A percentile compares a stretch with the other conserved stretches of the same genome.
Evolutionary conservation across 495 filamentous ascomycete genomes (phyloP).

Genomic region (Penicillium angulare): DNA sequence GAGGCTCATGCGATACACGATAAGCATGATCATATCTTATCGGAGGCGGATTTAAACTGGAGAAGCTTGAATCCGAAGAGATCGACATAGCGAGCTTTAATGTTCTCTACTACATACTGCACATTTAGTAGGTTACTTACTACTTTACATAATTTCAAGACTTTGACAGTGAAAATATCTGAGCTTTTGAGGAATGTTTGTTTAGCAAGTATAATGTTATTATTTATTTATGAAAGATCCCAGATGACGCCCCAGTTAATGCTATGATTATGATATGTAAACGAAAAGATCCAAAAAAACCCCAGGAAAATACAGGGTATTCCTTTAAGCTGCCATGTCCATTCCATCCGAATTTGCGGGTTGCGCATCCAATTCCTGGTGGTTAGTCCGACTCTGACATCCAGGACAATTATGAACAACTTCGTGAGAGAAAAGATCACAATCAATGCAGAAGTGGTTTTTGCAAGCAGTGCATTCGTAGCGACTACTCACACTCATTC

Average conservation of each 20-base stretch:
- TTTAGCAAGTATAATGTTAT: no score
- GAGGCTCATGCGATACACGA: background rate
- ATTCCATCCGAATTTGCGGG: slow-evolving; percentile 19
- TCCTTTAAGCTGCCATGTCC: slow-evolving; percentile 32
- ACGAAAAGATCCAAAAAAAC: slow-evolving; percentile 20
- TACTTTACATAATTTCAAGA: no score
- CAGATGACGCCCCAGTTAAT: slow-evolving; percentile 14
- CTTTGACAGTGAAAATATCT: no score
- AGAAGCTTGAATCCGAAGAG: no score
- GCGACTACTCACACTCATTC: slow-evolving; percentile 79
- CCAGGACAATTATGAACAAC: slow-evolving; percentile 93
- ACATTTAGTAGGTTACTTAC: no score
- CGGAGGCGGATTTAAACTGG: no score
- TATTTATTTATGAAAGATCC: background rate
- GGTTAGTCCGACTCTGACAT: slow-evolving; percentile 64
- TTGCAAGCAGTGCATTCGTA: slow-evolving; percentile 84
- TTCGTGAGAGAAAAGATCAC: slow-evolving; percentile 92
- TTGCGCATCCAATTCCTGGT: background rate
- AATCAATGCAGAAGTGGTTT: slow-evolving; percentile 96
- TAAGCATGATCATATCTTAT: background rate
- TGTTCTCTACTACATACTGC: no score
- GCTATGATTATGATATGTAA: no score
- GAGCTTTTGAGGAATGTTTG: no score
- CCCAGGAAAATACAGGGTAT: background rate
- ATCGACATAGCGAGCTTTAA: no score